Percentiles rank a stretch among this genome's conserved stretches.
phyloP scores from a whole-genome alignment of 2,329 filamentous ascomycete species.

The Fusarium fujikuroi region DNA sequence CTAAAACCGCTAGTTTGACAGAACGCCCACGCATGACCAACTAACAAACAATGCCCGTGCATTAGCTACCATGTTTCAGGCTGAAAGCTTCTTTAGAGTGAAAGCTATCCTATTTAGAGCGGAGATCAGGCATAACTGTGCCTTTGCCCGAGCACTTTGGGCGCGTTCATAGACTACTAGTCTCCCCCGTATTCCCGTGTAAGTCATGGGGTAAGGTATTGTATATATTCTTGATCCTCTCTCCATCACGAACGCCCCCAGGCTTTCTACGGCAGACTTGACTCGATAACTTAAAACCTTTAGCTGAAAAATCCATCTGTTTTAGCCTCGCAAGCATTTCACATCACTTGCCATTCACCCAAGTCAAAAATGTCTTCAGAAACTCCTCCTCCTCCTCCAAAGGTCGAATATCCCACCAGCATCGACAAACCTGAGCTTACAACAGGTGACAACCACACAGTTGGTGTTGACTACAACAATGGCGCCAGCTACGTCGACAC shows the following conservation, averaged over 20 bases:
- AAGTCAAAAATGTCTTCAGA: not conserved
- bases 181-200: no score
- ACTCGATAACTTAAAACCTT: no score
- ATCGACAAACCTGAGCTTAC: not conserved
- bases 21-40: not conserved
- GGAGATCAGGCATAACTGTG: not conserved
- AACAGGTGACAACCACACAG: not conserved
- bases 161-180: no score
- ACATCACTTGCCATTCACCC: accelerated
- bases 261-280: no score
- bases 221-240: no score
- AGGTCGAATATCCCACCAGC: not conserved
- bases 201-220: no score
- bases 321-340: no score
- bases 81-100: not conserved
- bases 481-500: not conserved
- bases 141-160: not conserved
- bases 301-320: no score
- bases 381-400: not conserved
- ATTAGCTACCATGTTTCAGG: not conserved
- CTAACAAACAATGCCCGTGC: not conserved
- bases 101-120: not conserved
- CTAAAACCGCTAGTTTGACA: not conserved
- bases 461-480: not conserved
- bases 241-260: no score